These are phyloP conservation scores for Neoboletus subvelutipes DNA, from an alignment of 768 basidiomycete species.

Conservation along the genomic window DNA sequence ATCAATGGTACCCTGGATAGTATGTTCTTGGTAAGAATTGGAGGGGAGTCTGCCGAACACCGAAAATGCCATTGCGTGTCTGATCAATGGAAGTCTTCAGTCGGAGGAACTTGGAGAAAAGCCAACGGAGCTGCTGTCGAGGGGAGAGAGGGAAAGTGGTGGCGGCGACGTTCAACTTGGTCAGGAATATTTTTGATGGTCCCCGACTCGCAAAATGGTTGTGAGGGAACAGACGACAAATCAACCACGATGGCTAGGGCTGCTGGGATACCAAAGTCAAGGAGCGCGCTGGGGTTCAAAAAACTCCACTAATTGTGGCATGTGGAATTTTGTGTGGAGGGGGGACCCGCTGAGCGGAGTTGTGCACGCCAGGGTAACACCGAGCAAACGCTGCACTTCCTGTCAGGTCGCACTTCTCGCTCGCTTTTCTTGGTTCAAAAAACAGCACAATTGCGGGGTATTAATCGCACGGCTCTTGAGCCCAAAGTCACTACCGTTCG, in stretches of 20 bases:
- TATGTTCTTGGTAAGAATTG: neutral
- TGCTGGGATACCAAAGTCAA: neutral
- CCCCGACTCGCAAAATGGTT: neutral
- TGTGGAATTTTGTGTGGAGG: constrained; percentile 11
- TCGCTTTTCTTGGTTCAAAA: neutral
- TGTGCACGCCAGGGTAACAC: constrained; percentile 9
- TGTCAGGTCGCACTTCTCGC: neutral
- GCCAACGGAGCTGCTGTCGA: neutral
- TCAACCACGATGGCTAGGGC: neutral
- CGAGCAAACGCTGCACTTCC: neutral
- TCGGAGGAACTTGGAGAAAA: neutral
- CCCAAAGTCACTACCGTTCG: neutral
- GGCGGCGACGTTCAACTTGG: neutral
- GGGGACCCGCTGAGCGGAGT: constrained; percentile 18
- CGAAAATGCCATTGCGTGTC: neutral
- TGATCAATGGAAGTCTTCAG: neutral
- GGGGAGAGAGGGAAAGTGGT: neutral
- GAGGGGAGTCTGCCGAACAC: neutral
- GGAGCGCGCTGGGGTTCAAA: constrained; percentile 6
- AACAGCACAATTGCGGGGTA: neutral
- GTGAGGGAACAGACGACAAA: neutral
- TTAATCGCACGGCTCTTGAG: constrained; percentile 13
- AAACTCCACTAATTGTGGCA: constrained; percentile 5
- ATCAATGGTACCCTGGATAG: neutral
- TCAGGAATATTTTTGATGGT: neutral